These are phyloP conservation scores for Carex sylvatica DNA, from an alignment of 202 grass and related monocot species.

Conservation along the genomic window DNA sequence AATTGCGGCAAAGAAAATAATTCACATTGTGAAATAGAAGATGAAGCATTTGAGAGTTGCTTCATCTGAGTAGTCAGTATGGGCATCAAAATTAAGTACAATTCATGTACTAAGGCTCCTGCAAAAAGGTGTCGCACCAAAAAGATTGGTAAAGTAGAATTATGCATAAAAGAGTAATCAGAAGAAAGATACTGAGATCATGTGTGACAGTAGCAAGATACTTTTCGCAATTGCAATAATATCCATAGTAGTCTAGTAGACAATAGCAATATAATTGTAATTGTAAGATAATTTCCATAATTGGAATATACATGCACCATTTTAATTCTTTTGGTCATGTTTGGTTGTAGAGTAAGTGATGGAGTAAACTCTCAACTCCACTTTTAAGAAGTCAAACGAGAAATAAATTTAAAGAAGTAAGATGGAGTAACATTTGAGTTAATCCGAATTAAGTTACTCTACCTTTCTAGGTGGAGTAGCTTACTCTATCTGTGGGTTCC, in stretches of 20 bases:
- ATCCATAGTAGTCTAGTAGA: too few species aligned
- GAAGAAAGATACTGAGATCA: neutral
- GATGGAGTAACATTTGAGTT: too few species aligned
- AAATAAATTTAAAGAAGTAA: too few species aligned
- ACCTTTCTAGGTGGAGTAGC: too few species aligned
- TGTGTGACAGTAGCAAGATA: neutral
- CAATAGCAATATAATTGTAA: neutral
- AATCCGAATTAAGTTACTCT: too few species aligned
- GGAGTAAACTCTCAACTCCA: too few species aligned
- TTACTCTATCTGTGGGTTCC: too few species aligned
- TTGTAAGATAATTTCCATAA: neutral
- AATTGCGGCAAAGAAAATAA: too few species aligned
- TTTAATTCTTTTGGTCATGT: too few species aligned
- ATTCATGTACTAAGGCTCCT: neutral
- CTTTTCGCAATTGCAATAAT: neutral
- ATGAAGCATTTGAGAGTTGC: neutral
- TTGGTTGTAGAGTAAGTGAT: too few species aligned
- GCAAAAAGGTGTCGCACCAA: neutral
- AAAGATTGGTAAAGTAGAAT: neutral
- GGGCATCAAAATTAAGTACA: neutral
- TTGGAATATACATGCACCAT: neutral
- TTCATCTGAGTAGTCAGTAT: neutral
- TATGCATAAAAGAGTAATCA: neutral
- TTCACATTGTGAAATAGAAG: neutral
- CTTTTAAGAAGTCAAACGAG: too few species aligned